Evolutionary conservation across 345 rosid genomes (phyloP), one percentile per base, ranked within the genome.

Genomic region (Brassica rapa): DNA sequence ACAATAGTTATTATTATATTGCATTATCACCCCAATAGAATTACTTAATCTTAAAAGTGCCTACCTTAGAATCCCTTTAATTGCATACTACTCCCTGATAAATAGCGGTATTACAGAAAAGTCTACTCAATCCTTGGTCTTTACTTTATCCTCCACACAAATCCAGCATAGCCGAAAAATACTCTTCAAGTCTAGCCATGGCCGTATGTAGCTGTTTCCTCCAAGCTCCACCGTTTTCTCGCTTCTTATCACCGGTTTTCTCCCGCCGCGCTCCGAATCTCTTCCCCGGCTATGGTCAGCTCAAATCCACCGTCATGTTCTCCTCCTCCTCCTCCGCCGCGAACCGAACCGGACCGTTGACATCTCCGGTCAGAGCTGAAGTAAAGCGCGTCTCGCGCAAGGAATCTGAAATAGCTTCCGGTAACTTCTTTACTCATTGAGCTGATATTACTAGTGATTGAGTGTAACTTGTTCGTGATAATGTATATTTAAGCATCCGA

Each of bases 371-470:
- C 25, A 75, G 69, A 14, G 84, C 85, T 72, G 81, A 81, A 76
- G 88, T 86, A 39, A 88, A 80, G 80, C 88, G 92, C 51, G 79
- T 71, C 72, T 71, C 78, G 4, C 72, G 78, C 73, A 85, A 71
- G 83, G 84, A 82, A 24, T 78, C 69, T 32, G 78, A 56, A 72
- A 25, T 86, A 6, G 90, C 91, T 82, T 84, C 84, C 9, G 70
- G 95, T 90, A 83, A 87, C 84, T 71, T 8, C 2, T 65, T 56
- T 12, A 57, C 55, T 12, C 39, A 30, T 4, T 66, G 25, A 11
- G 43, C 4, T 63, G 61, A 29, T 43, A 21, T 11, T 32, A 4
- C 23, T 3, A 29, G 63, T 19, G 16, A 51, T 62, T 15, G 55
- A 16, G 19, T 49, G 25, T 12, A 16, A 21, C 57, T 74, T 39